Conservation (phyloP, 306 rosid genomes). For the Trifolium fragiferum region DNA sequence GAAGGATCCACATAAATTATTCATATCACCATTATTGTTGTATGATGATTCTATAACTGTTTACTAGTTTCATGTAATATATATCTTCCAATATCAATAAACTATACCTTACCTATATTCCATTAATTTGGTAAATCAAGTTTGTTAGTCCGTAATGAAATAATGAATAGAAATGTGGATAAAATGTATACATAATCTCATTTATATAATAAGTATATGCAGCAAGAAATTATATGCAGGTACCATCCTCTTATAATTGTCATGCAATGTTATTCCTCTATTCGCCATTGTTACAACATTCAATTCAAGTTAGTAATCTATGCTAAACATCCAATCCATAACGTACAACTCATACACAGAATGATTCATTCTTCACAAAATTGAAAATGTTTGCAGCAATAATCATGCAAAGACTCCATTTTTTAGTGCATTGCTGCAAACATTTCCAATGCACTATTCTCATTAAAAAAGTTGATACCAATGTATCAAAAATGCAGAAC, state of each 20-base stretch:
- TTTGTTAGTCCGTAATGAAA: neutral
- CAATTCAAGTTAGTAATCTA: conserved; percentile 23
- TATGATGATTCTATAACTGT: conserved; percentile 9
- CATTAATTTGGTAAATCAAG: neutral
- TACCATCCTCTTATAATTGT: neutral
- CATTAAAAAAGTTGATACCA: neutral
- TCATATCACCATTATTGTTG: neutral
- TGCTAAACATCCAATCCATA: neutral
- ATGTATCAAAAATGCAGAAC: neutral
- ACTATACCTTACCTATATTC: neutral
- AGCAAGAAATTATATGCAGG: neutral
- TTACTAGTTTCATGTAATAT: conserved; percentile 19
- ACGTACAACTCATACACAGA: neutral
- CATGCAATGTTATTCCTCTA: neutral
- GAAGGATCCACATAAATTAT: neutral
- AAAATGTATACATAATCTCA: conserved; percentile 1
- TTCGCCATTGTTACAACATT: neutral
- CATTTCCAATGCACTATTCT: neutral
- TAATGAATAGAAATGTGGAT: neutral
- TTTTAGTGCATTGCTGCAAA: too few species aligned
- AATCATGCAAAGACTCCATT: neutral
- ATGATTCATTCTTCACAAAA: conserved; percentile 9
- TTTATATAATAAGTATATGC: neutral
- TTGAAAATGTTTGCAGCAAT: neutral
- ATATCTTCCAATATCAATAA: neutral